Evolutionary conservation across 176 grass and related monocot genomes (phyloP), one percentile per base, ranked within the genome.

Genomic region (Oryza longistaminata): DNA sequence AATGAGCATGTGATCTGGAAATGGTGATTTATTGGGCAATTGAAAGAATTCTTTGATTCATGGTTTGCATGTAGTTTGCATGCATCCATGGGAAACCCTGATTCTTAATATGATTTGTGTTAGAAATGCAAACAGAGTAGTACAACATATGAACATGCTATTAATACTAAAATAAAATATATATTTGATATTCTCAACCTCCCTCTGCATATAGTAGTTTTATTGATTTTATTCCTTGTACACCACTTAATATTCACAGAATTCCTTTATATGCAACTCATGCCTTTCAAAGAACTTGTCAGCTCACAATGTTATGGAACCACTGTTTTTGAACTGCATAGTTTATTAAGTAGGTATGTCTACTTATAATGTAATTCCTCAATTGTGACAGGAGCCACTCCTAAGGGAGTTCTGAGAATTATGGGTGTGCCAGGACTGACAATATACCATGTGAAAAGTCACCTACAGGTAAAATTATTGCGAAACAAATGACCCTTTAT

Each of bases 371-470:
- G 24, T 24, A 72, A 79, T 42, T 73, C 6, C 49, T 40, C 12
- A 17, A 21, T 73, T 74, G 15, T 89, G 61, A 70, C 73, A 96
- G 94, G 91, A 73, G 94, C 94, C 1, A 96, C 94, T 68, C 94
- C 94, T 53, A 96, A 96, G 86, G 94, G 91, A 48, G 91, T 96
- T 77, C 82, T 96, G 29, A 91, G 74, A 83, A 70, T 91, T 58
- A 96, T 96, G 94, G 89, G 94, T 77, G 89, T 96, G 31, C 46
- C 81, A 74, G 89, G 89, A 69, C 75, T 96, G 77, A 96, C 94
- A 69, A 96, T 96, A 90, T 96, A 93, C 66, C 94, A 96, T 86
- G 89, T 96, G 35, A 96, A 96, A 90, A 96, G 94, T 80, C 94
- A 96, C 66, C 83, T 96, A 77, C 91, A 96, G 91, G 94, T 96